Conservation (phyloP, 805 yeast genomes). For the Metschnikowia colocasiae region DNA sequence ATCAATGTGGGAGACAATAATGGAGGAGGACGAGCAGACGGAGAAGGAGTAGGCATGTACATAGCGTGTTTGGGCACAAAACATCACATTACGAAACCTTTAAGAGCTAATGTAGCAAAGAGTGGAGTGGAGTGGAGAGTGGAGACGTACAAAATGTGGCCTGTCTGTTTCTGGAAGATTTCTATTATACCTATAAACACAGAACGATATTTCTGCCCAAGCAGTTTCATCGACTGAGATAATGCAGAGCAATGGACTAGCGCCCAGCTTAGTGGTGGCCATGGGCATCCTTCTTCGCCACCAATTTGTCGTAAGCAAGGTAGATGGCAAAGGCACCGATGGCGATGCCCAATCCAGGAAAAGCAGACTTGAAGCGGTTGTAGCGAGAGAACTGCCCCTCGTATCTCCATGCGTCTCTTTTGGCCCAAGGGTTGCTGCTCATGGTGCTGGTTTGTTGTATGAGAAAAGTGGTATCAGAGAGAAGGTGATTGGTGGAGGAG, state of each 20-base stretch:
- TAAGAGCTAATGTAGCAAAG: too few species aligned
- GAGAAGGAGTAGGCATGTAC: conserved; percentile 11
- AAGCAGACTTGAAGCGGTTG: conserved; percentile 63
- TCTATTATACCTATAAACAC: conserved; percentile 4
- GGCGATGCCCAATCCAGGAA: conserved; percentile 82
- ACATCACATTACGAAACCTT: not conserved
- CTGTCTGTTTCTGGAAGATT: not conserved
- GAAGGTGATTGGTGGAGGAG: conserved; percentile 18
- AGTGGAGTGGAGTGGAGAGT: too few species aligned
- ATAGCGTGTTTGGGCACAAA: conserved; percentile 2
- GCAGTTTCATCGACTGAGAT: not conserved
- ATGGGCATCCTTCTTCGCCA: conserved; percentile 34
- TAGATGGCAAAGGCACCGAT: conserved; percentile 69
- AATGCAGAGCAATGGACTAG: not conserved
- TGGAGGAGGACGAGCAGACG: conserved; percentile 17
- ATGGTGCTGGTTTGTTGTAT: conserved; percentile 7
- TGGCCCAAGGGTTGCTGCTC: conserved; percentile 30
- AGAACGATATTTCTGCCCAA: not conserved
- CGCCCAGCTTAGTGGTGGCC: conserved; percentile 18
- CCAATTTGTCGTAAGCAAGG: conserved; percentile 56
- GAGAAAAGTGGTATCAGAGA: conserved; percentile 8
- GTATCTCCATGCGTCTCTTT: conserved; percentile 88
- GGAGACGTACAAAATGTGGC: too few species aligned
- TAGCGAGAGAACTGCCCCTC: conserved; percentile 73
- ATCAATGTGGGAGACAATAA: conserved; percentile 23